These are phyloP conservation scores for Colletotrichum chlorophyti DNA, from an alignment of 2,329 filamentous ascomycete species.

Conservation along the genomic window DNA sequence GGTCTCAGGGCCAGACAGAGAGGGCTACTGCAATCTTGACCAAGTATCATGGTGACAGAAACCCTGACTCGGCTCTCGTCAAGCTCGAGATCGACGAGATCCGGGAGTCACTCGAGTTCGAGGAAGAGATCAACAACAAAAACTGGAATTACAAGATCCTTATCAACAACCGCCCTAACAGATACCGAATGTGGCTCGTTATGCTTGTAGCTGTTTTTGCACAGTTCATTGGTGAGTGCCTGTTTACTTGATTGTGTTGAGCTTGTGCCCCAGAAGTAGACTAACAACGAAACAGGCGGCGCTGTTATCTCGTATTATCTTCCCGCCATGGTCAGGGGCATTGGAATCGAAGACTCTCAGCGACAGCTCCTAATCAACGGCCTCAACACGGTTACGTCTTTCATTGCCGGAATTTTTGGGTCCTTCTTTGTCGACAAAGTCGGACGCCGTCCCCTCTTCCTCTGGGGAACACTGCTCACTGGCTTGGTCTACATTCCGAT, in stretches of 20 bases:
- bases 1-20: conserved; percentile 40
- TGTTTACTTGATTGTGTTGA: conserved; percentile 29
- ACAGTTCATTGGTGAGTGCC: conserved; percentile 52
- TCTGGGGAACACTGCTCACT: conserved; percentile 45
- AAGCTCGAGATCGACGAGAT: conserved; percentile 53
- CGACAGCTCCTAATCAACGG: conserved; percentile 44
- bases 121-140: conserved; percentile 42
- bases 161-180: conserved; percentile 53
- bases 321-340: conserved; percentile 49
- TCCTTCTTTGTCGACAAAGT: conserved; percentile 53
- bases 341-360: conserved; percentile 48
- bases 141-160: conserved; percentile 51
- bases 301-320: conserved; percentile 55
- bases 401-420: conserved; percentile 46
- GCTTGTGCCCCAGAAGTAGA: too few relatives aligned
- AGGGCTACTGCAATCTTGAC: conserved; percentile 39
- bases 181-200: conserved; percentile 54
- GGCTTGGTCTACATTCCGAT: conserved; percentile 32
- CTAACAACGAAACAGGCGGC: too few relatives aligned
- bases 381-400: conserved; percentile 47
- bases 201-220: conserved; percentile 55
- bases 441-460: conserved; percentile 54
- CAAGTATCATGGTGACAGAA: conserved; percentile 50
- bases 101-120: conserved; percentile 50
- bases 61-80: conserved; percentile 40